Conservation (phyloP, 2,329 filamentous ascomycete genomes). For the Pestalotiopsis sp. region DNA sequence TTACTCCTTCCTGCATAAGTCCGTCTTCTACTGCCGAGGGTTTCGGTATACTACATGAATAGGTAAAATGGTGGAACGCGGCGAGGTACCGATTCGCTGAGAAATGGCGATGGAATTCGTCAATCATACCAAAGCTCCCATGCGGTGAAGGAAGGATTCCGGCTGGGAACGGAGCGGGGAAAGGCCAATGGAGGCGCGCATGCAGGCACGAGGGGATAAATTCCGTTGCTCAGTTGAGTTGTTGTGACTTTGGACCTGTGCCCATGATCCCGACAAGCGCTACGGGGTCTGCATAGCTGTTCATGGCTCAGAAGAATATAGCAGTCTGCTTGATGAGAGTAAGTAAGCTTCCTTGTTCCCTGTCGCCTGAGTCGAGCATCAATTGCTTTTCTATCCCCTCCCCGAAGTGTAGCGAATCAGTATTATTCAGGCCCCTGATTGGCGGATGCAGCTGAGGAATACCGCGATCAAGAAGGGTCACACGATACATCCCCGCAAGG, state of each 20-base stretch:
- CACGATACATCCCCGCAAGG: conserved; percentile 28
- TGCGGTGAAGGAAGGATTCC: not conserved
- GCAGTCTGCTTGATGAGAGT: not conserved
- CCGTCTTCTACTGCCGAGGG: not conserved
- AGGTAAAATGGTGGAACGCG: not conserved
- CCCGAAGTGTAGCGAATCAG: not conserved
- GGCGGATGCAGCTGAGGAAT: not conserved
- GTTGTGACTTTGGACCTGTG: not conserved
- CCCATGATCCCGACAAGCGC: not conserved
- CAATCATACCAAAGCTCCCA: not conserved
- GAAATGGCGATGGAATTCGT: not conserved
- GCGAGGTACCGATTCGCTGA: not conserved
- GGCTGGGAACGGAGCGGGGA: not conserved
- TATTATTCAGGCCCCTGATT: not conserved
- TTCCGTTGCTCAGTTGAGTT: not conserved
- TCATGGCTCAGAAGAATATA: not conserved
- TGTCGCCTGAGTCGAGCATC: not conserved
- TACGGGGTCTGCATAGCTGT: not conserved
- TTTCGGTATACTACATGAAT: not conserved
- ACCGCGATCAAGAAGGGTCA: conserved; percentile 23
- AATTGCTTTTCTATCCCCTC: not conserved
- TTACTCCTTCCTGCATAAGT: not conserved
- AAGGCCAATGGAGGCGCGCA: not conserved
- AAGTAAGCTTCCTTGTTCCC: not conserved
- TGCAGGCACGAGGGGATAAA: not conserved